A percentile compares a stretch with the other conserved stretches of the same genome.
phyloP scores from a whole-genome alignment of 2,329 filamentous ascomycete species.

The Monilinia laxa region DNA sequence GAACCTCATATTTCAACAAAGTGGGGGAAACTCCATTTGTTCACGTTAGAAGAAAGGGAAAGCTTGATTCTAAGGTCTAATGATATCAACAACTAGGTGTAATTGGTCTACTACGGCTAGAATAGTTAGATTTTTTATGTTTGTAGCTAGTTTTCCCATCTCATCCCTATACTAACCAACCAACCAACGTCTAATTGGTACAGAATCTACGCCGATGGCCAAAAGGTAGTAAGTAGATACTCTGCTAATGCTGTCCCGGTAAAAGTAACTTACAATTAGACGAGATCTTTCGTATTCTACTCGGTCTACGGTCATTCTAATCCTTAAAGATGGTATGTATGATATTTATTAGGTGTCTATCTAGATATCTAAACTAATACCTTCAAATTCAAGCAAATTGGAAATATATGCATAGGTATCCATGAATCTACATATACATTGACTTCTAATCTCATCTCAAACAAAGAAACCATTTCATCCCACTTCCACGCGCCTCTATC shows the following conservation, averaged over 20 bases:
- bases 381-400: background rate
- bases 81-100: background rate
- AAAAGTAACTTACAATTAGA: background rate
- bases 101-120: background rate
- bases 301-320: too few relatives aligned
- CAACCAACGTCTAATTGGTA: background rate
- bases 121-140: background rate
- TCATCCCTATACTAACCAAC: background rate
- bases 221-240: background rate
- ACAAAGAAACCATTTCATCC: conserved; percentile 12
- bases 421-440: background rate
- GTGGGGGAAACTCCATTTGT: background rate
- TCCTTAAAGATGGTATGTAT: too few relatives aligned
- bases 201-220: background rate
- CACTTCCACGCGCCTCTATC: conserved; percentile 1
- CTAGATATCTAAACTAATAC: background rate
- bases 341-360: too few relatives aligned
- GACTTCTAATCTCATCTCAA: background rate
- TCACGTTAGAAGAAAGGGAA: background rate
- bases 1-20: background rate
- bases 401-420: too few relatives aligned
- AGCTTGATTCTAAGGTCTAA: background rate
- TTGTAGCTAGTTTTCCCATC: background rate
- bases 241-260: background rate
- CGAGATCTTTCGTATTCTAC: background rate